phyloP scores from a whole-genome alignment of 306 rosid species.

The Quercus agrifolia region DNA sequence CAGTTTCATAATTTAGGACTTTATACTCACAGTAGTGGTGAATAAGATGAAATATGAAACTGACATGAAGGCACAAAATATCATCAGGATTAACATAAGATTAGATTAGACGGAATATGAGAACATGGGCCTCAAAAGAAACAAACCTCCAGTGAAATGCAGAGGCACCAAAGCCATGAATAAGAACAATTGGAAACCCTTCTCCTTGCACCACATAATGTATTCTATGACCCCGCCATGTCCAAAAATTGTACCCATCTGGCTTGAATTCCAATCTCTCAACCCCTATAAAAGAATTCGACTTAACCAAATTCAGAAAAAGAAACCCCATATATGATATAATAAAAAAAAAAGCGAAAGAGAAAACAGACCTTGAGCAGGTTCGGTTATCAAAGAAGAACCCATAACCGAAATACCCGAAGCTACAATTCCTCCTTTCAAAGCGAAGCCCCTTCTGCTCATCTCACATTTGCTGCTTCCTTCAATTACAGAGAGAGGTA shows the following conservation, averaged over 20 bases:
- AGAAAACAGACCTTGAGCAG: constrained; percentile 55
- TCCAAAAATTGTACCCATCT: constrained; percentile 89
- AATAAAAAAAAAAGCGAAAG: not conserved
- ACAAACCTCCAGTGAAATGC: constrained; percentile 86
- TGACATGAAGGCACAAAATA: not conserved
- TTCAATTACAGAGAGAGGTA: constrained; percentile 14
- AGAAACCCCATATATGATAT: not conserved
- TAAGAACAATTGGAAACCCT: constrained; percentile 84
- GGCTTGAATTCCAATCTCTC: constrained; percentile 62
- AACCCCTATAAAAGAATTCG: constrained; percentile 40
- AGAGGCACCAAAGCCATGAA: constrained; percentile 97
- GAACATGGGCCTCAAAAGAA: not conserved
- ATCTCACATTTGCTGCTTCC: too few species aligned
- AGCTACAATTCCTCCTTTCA: too few species aligned
- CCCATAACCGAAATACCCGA: too few species aligned
- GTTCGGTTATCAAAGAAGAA: too few species aligned
- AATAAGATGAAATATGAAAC: not conserved
- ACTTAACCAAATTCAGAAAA: not conserved
- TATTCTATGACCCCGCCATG: constrained; percentile 84
- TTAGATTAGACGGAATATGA: not conserved
- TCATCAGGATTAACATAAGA: not conserved
- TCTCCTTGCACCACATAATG: constrained; percentile 92
- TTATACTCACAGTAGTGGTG: too few species aligned
- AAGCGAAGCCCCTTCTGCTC: too few species aligned
- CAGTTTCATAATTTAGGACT: too few species aligned